phyloP scores from a whole-genome alignment of 2,329 filamentous ascomycete genomes.

The Atkinsonella hypoxylon region DNA sequence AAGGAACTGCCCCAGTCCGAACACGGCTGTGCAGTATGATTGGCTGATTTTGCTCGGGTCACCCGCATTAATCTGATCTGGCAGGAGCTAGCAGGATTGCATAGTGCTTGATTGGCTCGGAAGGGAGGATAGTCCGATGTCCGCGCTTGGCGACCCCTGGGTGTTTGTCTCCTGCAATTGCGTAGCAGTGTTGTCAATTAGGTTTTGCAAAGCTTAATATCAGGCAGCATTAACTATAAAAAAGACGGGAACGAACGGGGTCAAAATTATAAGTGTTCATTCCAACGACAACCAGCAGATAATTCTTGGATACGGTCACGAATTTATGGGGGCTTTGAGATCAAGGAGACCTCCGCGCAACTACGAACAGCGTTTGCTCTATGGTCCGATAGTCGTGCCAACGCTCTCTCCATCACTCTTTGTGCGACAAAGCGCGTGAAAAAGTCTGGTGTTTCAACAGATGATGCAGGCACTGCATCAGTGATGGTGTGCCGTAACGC shows the following conservation, averaged over 20 bases:
- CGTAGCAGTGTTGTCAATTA: neutral
- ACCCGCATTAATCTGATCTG: slow-evolving; percentile 1
- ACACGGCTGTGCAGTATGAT: neutral
- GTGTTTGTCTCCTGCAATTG: neutral
- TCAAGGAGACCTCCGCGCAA: neutral
- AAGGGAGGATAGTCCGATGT: neutral
- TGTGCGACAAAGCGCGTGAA: slow-evolving; percentile 1
- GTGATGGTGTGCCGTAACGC: neutral
- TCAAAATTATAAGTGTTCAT: too few relatives aligned
- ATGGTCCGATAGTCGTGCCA: neutral
- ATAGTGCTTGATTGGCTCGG: neutral
- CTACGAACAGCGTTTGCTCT: neutral
- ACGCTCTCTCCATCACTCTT: neutral
- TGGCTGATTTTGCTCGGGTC: neutral
- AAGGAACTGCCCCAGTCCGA: neutral
- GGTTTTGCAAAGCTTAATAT: neutral
- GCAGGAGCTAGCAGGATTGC: neutral
- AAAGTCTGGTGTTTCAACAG: neutral
- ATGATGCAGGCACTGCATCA: neutral
- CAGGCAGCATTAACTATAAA: neutral
- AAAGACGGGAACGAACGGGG: too few relatives aligned
- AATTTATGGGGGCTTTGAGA: too few relatives aligned
- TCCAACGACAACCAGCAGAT: too few relatives aligned
- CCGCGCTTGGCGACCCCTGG: neutral
- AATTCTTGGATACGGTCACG: too few relatives aligned